Base-by-base conservation (phyloP, 106 monocot species). In the Platanthera zijinensis region DNA sequence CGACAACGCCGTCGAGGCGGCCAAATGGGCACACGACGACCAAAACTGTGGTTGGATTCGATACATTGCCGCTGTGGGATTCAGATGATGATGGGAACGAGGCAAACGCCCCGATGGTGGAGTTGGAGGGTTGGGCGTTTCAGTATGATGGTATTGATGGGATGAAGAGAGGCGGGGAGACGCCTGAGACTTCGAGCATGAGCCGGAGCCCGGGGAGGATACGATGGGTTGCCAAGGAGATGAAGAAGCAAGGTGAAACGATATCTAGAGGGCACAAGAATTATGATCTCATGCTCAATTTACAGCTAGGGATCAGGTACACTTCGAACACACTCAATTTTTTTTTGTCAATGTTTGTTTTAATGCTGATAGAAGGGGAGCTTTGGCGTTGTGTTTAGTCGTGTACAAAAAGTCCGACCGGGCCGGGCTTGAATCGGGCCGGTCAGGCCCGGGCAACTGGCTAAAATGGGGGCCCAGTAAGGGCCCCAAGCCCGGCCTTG, bases 261-360 rank as follows among this genome's bases (percentile, higher is more conserved):
- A 96, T 96, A 21, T 85, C 88, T 0, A 92, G 84, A 59, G 92
- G 90, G 61, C 95, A 96, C 77, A 96, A 90, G 85, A 92, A 96
- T 69, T 96, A 92, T 67, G 95, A 96, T 7, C 92, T 96, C 78
- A 96, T 96, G 95, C 92, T 96, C 76, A 96, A 96, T 84, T 87
- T 96, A 56, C 95, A 96, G 74, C 95, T 96, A 21, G 95, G 95
- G 3, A 92, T 96, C 77, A 92, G 95, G 95, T 95, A 63, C 12
- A 10, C 18, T 70, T 46, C 45, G 2, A 10, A 28, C 70, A 21
- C 12, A 30, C 39, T 14, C 32, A 70, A 70, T 3, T 28, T 70
- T 70, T 70, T 32, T 30, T 70, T 9, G 1, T 39, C 39, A 39
- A 39, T 39, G 3, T 39, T 39, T 39, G 39, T 39, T 39, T 39